Evolutionary conservation across 2,329 filamentous ascomycete species (phyloP).

Genomic region (Trichophyton schoenleinii): DNA sequence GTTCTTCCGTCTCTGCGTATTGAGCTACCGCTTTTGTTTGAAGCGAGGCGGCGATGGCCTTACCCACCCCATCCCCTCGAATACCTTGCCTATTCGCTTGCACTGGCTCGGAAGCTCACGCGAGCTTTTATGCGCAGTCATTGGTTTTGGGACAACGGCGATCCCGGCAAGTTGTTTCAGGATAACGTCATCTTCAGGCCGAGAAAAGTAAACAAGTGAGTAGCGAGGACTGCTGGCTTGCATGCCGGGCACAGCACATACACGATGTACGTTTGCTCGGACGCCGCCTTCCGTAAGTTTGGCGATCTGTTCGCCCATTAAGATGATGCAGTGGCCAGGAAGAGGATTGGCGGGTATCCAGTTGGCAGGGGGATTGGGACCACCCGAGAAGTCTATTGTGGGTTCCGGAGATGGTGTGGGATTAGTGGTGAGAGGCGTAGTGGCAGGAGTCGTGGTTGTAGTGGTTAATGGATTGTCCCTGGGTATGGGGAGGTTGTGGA

Average conservation of each 20-base stretch:
- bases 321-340: constrained; percentile 11
- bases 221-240: constrained; percentile 1
- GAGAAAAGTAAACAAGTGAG: constrained; percentile 11
- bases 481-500: not conserved
- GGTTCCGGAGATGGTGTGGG: not conserved
- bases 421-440: not conserved
- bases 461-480: not conserved
- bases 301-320: constrained; percentile 10
- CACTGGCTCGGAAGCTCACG: not conserved
- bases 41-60: not conserved
- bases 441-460: not conserved
- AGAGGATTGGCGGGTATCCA: constrained; percentile 10
- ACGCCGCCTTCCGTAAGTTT: constrained; percentile 5
- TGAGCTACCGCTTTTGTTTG: not conserved
- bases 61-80: constrained; percentile 2
- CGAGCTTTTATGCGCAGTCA: not conserved
- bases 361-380: not conserved
- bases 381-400: not conserved
- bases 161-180: constrained; percentile 10
- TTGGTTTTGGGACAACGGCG: constrained; percentile 7
- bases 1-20: not conserved
- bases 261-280: constrained; percentile 10
- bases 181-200: constrained; percentile 11
- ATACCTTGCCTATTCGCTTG: not conserved
- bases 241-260: constrained; percentile 3